Base-by-base conservation (phyloP, 371 early-diverging fungal genomes). In the Mucor velutinosus region DNA sequence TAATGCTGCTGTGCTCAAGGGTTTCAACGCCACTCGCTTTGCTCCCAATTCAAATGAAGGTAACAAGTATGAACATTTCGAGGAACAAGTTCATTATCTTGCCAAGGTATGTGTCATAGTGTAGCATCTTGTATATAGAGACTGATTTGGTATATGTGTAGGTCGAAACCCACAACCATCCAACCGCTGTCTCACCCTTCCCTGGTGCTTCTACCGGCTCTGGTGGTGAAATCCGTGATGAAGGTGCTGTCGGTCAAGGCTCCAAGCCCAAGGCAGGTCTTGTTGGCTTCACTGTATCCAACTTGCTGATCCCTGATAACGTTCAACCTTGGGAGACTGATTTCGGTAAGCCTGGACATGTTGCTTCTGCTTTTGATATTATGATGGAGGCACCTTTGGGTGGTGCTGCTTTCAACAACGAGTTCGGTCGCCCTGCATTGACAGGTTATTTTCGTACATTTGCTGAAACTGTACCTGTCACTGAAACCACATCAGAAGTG, bases 101-200 rank as follows among this genome's bases (percentile, higher is more conserved):
- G 91, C 89, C 68, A 97, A 98, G 86, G 84, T 82, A 78, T 62
- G 19, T 17, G 35, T 19, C n/a, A n/a, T n/a, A n/a, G n/a, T n/a
- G n/a, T n/a, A n/a, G n/a, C n/a, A n/a, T n/a, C n/a, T n/a, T n/a
- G n/a, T n/a, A n/a, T n/a, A n/a, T n/a, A n/a, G n/a, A n/a, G n/a
- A 45, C 10, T 35, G n/a, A 61, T 55, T 4, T 33, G 33, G 7
- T 33, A 33, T 4, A 30, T 30, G 4, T 33, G 25, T 72, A 84
- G 84, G 99, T 98, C 23, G 99, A 98, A 83, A 98, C 99, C 0
- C 99, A 98, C 80, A 98, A 98, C 80, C 99, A 98, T 78, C 99
- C 99, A 45, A 98, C 98, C 19, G 97, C 97, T 14, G 96, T 98
- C 15, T 97, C 97, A 37, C 99, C 99, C 45, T 97, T 92, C 79